These are phyloP conservation scores for Tilletia setariae DNA, from an alignment of 1,284 basidiomycete genomes.

Conservation along the genomic window DNA sequence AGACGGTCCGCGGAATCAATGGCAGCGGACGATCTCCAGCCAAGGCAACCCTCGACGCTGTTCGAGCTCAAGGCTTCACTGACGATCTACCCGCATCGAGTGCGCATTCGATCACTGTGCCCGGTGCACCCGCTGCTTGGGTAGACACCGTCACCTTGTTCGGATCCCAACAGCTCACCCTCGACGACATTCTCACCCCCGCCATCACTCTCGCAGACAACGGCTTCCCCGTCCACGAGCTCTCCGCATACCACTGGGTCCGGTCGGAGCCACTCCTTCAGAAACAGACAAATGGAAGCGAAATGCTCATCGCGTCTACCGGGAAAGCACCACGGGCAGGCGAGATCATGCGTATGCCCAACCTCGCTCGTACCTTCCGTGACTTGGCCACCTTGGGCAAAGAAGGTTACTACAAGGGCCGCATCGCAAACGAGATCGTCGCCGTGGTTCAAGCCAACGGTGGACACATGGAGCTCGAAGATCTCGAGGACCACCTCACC, in stretches of 20 bases:
- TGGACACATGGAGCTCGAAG: slow-evolving; percentile 83
- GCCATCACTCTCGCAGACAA: slow-evolving; percentile 53
- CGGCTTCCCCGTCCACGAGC: slow-evolving; percentile 46
- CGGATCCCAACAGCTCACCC: slow-evolving; percentile 74
- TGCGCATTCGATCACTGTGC: slow-evolving; percentile 85
- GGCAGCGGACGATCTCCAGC: slow-evolving; percentile 78
- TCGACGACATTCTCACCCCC: slow-evolving; percentile 80
- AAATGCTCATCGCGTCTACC: slow-evolving; percentile 67
- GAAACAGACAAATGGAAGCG: slow-evolving; percentile 65
- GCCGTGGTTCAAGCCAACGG: slow-evolving; percentile 69
- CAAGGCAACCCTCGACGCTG: slow-evolving; percentile 68
- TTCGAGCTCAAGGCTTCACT: slow-evolving; percentile 69
- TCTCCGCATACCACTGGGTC: slow-evolving; percentile 62
- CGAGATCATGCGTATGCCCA: slow-evolving; percentile 60
- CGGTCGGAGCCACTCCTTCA: slow-evolving; percentile 70
- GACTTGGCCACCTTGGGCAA: slow-evolving; percentile 75
- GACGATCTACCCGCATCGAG: slow-evolving; percentile 54
- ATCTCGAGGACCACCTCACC: slow-evolving; percentile 69
- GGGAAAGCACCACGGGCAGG: slow-evolving; percentile 65
- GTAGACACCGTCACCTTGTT: slow-evolving; percentile 78
- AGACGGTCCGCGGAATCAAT: slow-evolving; percentile 76
- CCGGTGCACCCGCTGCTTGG: slow-evolving; percentile 90
- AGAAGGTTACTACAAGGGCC: slow-evolving; percentile 86
- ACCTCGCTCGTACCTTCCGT: slow-evolving; percentile 78
- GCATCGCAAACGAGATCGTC: slow-evolving; percentile 83